Conservation (phyloP, 2,329 filamentous ascomycete genomes). For the Trichoderma sp. region DNA sequence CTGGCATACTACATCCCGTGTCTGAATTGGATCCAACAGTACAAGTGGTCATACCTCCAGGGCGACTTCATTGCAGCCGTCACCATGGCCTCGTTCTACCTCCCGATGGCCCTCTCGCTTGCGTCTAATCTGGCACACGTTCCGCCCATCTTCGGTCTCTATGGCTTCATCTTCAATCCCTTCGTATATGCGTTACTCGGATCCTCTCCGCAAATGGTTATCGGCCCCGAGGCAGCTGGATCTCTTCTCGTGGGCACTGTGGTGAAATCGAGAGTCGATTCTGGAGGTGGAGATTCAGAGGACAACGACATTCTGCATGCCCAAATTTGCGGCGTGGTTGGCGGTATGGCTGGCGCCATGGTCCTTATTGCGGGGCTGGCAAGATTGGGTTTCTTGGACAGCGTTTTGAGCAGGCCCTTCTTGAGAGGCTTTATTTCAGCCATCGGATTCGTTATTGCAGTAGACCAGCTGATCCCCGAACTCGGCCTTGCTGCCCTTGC, state of each 20-base stretch:
- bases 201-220: constrained; percentile 88
- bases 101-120: constrained; percentile 94
- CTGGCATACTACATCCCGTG: constrained; percentile 91
- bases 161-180: constrained; percentile 91
- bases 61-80: constrained; percentile 87
- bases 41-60: constrained; percentile 76
- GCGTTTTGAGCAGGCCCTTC: constrained; percentile 89
- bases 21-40: constrained; percentile 87
- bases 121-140: constrained; percentile 91
- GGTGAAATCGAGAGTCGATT: constrained; percentile 73
- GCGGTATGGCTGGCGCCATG: constrained; percentile 82
- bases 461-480: constrained; percentile 92
- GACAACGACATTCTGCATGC: constrained; percentile 70
- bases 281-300: constrained; percentile 62
- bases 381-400: constrained; percentile 88
- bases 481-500: constrained; percentile 73
- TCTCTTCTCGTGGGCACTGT: constrained; percentile 88
- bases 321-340: constrained; percentile 82
- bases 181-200: constrained; percentile 89
- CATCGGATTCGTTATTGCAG: constrained; percentile 93
- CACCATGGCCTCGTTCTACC: constrained; percentile 98
- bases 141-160: constrained; percentile 90
- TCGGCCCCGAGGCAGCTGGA: constrained; percentile 92
- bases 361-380: constrained; percentile 86
- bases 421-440: constrained; percentile 94